Conservation (phyloP, 2,329 filamentous ascomycete species). For the Trichophyton simii region DNA sequence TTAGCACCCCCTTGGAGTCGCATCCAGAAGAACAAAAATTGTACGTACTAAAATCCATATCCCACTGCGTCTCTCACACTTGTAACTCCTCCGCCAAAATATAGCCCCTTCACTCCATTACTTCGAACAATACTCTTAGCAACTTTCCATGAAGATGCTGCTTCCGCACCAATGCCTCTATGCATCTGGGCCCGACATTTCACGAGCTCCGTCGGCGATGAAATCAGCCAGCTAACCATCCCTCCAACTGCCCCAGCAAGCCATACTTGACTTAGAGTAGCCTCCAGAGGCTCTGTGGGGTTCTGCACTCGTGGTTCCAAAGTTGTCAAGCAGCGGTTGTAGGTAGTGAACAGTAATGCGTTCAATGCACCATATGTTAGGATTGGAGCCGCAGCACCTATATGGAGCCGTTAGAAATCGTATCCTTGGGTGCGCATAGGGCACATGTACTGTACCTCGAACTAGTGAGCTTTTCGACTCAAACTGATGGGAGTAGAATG, state of each 20-base stretch:
- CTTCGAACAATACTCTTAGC: conserved; percentile 47
- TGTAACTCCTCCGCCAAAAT: conserved; percentile 69
- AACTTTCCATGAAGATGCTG: conserved; percentile 47
- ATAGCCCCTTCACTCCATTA: conserved; percentile 57
- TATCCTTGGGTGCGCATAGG: neutral
- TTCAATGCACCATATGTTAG: conserved; percentile 85
- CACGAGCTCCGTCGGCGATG: conserved; percentile 77
- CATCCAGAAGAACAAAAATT: conserved; percentile 3
- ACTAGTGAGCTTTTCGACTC: conserved; percentile 27
- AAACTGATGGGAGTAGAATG: conserved; percentile 19
- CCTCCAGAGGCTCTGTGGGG: conserved; percentile 32
- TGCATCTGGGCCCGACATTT: conserved; percentile 78
- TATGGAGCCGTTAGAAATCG: conserved; percentile 1
- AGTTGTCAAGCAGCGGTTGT: conserved; percentile 65
- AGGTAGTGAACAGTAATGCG: conserved; percentile 76
- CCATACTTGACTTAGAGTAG: conserved; percentile 56
- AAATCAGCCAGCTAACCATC: conserved; percentile 72
- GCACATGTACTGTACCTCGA: conserved; percentile 22
- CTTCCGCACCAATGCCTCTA: conserved; percentile 17
- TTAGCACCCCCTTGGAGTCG: neutral
- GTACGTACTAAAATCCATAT: conserved; percentile 77
- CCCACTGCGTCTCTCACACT: conserved; percentile 73
- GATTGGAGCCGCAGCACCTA: conserved; percentile 70
- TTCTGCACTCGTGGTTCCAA: conserved; percentile 38
- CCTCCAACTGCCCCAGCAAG: conserved; percentile 69